Percentiles rank a stretch among this genome's conserved stretches.
Evolutionary conservation across 2,329 filamentous ascomycete genomes (phyloP).

Genomic region (Rhinocladiella similis): DNA sequence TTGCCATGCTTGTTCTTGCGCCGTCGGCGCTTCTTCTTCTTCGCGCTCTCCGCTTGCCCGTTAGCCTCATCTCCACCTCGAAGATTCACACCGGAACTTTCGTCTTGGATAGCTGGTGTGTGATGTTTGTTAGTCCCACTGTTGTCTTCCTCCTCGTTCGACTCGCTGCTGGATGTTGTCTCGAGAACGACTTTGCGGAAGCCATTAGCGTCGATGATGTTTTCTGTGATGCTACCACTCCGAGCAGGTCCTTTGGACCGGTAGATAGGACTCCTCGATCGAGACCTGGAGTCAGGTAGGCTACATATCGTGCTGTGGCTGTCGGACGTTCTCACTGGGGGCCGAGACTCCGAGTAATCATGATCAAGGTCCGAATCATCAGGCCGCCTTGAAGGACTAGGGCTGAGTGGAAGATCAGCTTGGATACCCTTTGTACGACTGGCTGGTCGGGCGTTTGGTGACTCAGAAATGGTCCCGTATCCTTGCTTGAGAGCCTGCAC

Average conservation of each 20-base stretch:
- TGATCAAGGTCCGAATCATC: background rate
- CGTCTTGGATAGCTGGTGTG: background rate
- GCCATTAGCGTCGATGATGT: constrained; percentile 71
- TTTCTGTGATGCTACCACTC: constrained; percentile 77
- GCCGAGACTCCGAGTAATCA: constrained; percentile 2
- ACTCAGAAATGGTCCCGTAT: constrained; percentile 48
- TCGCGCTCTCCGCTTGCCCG: constrained; percentile 5
- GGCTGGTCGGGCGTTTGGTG: constrained; percentile 24
- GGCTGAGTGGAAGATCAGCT: constrained; percentile 6
- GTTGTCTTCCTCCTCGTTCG: constrained; percentile 35
- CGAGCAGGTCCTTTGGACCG: constrained; percentile 55
- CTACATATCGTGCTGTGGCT: constrained; percentile 27
- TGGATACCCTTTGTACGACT: constrained; percentile 32
- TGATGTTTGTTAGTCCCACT: constrained; percentile 20
- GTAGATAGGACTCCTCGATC: constrained; percentile 36
- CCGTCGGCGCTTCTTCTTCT: constrained; percentile 24
- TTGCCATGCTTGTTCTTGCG: constrained; percentile 17
- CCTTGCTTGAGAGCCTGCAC: constrained; percentile 60
- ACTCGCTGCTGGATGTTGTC: constrained; percentile 60
- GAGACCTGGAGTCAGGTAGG: constrained; percentile 31
- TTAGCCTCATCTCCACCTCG: constrained; percentile 4
- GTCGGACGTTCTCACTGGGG: constrained; percentile 12
- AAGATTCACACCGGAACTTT: constrained; percentile 2
- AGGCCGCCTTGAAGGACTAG: background rate
- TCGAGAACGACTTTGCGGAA: constrained; percentile 75